These are phyloP conservation scores for Colletotrichum sp. DNA, from an alignment of 2,329 filamentous ascomycete genomes.

Conservation along the genomic window DNA sequence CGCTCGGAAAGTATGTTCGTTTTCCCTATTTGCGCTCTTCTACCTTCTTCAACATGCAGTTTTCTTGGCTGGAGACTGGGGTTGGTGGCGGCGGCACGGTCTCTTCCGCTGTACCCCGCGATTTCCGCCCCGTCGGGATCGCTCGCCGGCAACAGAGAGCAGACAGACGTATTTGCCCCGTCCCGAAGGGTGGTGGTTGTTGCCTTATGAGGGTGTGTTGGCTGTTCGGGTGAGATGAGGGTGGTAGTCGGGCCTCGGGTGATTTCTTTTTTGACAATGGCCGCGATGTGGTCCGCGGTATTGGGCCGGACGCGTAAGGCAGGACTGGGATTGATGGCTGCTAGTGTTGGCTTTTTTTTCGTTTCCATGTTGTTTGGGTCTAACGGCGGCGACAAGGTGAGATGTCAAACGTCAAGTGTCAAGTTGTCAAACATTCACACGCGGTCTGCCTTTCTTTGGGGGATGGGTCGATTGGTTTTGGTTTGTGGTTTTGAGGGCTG, in stretches of 20 bases:
- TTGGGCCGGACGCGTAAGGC: neutral
- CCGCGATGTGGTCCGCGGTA: neutral
- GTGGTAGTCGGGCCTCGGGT: neutral
- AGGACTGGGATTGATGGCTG: neutral
- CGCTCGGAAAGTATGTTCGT: neutral
- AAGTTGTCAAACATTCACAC: neutral
- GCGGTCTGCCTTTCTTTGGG: neutral
- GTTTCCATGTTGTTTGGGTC: neutral
- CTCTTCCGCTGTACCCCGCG: constrained; percentile 7
- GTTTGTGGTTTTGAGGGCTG: neutral
- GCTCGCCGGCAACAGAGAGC: neutral
- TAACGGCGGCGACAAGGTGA: neutral
- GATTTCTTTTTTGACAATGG: neutral
- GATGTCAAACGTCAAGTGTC: neutral
- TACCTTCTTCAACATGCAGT: neutral
- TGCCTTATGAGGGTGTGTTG: neutral
- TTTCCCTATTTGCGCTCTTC: neutral
- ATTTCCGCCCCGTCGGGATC: constrained; percentile 4
- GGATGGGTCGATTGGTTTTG: neutral
- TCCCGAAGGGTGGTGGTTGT: neutral
- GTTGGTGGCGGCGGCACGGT: neutral
- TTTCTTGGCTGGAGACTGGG: neutral
- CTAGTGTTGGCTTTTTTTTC: neutral
- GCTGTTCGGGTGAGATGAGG: neutral
- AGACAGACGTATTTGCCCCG: neutral